Conservation (phyloP, 2,329 filamentous ascomycete species). For the Diaporthe citri region DNA sequence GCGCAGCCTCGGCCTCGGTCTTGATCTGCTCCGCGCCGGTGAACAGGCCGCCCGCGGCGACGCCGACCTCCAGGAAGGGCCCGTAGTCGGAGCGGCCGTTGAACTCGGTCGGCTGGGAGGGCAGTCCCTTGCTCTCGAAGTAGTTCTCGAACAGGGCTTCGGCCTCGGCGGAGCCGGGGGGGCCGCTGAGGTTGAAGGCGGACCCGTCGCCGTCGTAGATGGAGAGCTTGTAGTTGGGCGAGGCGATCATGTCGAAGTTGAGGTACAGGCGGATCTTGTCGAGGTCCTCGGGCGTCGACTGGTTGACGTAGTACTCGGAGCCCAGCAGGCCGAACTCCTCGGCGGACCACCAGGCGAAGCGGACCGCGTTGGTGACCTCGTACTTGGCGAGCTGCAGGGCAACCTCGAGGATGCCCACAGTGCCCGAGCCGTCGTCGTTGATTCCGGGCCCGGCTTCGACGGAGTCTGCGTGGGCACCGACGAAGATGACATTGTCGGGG, state of each 20-base stretch:
- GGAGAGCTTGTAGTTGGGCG: constrained; percentile 63
- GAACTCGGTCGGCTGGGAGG: constrained; percentile 72
- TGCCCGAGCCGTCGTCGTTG: constrained; percentile 49
- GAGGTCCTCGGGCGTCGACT: constrained; percentile 44
- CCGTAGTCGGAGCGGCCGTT: constrained; percentile 68
- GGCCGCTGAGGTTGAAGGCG: constrained; percentile 63
- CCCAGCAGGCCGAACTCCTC: constrained; percentile 45
- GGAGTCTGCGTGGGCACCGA: constrained; percentile 50
- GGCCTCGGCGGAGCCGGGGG: constrained; percentile 44
- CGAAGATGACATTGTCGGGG: constrained; percentile 45
- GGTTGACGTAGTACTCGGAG: constrained; percentile 48
- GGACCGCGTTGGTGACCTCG: constrained; percentile 48
- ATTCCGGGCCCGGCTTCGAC: constrained; percentile 50
- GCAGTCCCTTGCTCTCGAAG: constrained; percentile 56
- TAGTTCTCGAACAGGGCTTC: constrained; percentile 51
- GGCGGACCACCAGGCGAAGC: constrained; percentile 54
- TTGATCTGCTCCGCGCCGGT: constrained; percentile 68
- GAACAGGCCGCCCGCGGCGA: constrained; percentile 77
- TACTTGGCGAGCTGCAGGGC: constrained; percentile 44
- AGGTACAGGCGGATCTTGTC: constrained; percentile 57
- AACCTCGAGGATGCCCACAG: constrained; percentile 47
- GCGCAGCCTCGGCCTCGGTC: constrained; percentile 64
- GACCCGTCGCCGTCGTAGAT: constrained; percentile 73
- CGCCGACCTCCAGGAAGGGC: constrained; percentile 74
- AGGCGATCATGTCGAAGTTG: constrained; percentile 69